phyloP scores from a whole-genome alignment of 2,329 filamentous ascomycete species.

The Neocucurbitaria cava region DNA sequence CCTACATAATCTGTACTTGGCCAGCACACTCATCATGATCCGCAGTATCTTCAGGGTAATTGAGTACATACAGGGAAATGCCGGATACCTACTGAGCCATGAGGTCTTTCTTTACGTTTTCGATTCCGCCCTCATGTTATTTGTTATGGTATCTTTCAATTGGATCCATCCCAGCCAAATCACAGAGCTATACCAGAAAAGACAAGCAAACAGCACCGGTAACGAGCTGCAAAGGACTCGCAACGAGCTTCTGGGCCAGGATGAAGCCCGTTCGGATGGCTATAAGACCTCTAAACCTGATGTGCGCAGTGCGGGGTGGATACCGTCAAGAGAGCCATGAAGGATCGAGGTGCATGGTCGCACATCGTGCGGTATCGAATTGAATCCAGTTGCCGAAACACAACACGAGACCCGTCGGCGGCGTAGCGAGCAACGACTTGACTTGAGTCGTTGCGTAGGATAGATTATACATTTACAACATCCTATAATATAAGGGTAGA shows the following conservation, averaged over 20 bases:
- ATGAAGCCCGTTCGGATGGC: neutral
- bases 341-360: neutral
- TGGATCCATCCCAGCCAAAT: slow-evolving; percentile 46
- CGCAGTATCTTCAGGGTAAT: slow-evolving; percentile 58
- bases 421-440: no score
- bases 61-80: slow-evolving; percentile 56
- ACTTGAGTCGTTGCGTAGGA: no score
- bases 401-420: no score
- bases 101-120: slow-evolving; percentile 57
- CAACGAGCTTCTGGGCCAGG: neutral
- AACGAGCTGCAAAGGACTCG: slow-evolving; percentile 12
- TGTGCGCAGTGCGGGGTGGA: neutral
- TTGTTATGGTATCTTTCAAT: slow-evolving; percentile 52
- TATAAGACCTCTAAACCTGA: neutral
- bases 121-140: slow-evolving; percentile 54
- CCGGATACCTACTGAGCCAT: slow-evolving; percentile 52
- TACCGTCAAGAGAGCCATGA: neutral
- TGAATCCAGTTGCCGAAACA: no score
- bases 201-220: slow-evolving; percentile 1
- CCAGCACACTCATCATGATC: slow-evolving; percentile 56
- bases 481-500: no score
- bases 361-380: neutral
- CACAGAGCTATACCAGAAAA: slow-evolving; percentile 20
- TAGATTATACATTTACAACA: no score
- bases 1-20: slow-evolving; percentile 53